A percentile compares a stretch with the other conserved stretches of the same genome.
These are phyloP conservation scores for Jasminum sambac DNA, from an alignment of 257 asterid genomes.

Conservation along the genomic window DNA sequence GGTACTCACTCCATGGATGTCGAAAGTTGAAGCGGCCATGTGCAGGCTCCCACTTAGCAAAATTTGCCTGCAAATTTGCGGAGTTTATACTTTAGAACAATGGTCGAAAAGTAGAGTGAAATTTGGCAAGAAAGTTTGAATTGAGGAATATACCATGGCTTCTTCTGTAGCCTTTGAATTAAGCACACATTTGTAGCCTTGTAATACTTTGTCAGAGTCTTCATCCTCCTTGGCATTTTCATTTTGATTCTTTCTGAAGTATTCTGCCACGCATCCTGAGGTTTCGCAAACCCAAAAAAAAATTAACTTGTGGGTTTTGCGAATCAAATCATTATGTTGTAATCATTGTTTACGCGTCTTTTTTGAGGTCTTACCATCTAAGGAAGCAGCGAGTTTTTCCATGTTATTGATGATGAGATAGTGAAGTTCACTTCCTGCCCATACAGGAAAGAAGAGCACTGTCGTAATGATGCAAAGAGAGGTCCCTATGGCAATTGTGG, in stretches of 20 bases:
- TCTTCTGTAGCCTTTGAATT: slow-evolving; percentile 77
- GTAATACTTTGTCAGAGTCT: slow-evolving; percentile 34
- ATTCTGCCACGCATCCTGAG: slow-evolving; percentile 54
- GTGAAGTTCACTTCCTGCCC: slow-evolving; percentile 89
- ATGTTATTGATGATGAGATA: slow-evolving; percentile 54
- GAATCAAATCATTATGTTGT: neutral
- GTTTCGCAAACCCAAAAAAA: neutral
- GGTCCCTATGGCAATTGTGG: slow-evolving; percentile 75
- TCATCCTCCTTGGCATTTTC: slow-evolving; percentile 25
- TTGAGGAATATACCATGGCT: slow-evolving; percentile 48
- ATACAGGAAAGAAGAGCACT: slow-evolving; percentile 65
- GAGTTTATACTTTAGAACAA: neutral
- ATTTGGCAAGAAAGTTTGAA: neutral
- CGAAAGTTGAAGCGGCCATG: slow-evolving; percentile 59
- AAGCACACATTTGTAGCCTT: slow-evolving; percentile 62
- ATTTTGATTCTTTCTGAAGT: slow-evolving; percentile 33
- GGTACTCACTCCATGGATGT: slow-evolving; percentile 73
- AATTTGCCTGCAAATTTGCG: slow-evolving; percentile 49
- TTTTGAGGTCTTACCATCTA: slow-evolving; percentile 52
- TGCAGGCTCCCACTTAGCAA: slow-evolving; percentile 79
- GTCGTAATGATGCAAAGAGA: slow-evolving; percentile 60
- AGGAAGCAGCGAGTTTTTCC: slow-evolving; percentile 73
- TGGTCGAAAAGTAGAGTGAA: slow-evolving; percentile 10
- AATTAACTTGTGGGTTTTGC: neutral
- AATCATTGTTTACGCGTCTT: neutral